Evolutionary conservation across 2,329 filamentous ascomycete genomes (phyloP).

Genomic region (Epichloe aotearoae): DNA sequence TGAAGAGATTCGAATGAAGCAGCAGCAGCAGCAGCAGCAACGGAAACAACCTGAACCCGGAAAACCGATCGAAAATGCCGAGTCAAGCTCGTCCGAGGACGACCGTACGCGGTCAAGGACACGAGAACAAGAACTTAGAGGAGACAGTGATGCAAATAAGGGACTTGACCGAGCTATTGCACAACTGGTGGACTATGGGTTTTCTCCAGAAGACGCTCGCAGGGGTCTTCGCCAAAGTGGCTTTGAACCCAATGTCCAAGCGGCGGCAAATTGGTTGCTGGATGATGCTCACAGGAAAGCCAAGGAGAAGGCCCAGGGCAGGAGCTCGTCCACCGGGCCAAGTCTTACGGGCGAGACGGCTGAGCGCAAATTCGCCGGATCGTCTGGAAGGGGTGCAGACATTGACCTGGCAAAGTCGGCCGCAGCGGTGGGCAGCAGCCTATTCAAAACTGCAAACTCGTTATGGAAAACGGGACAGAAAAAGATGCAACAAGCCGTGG

Average conservation of each 20-base stretch:
- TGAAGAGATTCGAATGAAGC: conserved; percentile 39
- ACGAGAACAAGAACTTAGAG: conserved; percentile 11
- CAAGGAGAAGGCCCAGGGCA: conserved; percentile 53
- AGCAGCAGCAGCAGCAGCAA: not conserved
- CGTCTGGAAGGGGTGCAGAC: conserved; percentile 41
- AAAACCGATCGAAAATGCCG: conserved; percentile 39
- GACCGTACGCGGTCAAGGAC: conserved; percentile 9
- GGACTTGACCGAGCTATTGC: conserved; percentile 66
- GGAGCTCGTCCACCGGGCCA: conserved; percentile 23
- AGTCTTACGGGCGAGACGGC: not conserved
- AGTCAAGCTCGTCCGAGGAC: conserved; percentile 35
- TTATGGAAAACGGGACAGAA: conserved; percentile 93
- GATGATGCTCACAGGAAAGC: conserved; percentile 83
- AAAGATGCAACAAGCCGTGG: conserved; percentile 80
- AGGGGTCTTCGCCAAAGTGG: conserved; percentile 70
- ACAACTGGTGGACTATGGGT: conserved; percentile 90
- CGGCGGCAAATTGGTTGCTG: conserved; percentile 76
- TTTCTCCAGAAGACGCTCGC: conserved; percentile 70
- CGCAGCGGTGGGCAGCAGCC: conserved; percentile 64
- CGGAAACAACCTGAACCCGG: conserved; percentile 34
- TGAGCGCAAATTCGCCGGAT: conserved; percentile 24
- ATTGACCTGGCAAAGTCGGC: conserved; percentile 71
- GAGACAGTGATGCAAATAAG: conserved; percentile 15
- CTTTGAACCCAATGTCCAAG: conserved; percentile 67
- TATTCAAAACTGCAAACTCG: conserved; percentile 90